These are phyloP conservation scores for Zygotorulaspora mrakii DNA, from an alignment of 1,139 yeast genomes.

Conservation along the genomic window DNA sequence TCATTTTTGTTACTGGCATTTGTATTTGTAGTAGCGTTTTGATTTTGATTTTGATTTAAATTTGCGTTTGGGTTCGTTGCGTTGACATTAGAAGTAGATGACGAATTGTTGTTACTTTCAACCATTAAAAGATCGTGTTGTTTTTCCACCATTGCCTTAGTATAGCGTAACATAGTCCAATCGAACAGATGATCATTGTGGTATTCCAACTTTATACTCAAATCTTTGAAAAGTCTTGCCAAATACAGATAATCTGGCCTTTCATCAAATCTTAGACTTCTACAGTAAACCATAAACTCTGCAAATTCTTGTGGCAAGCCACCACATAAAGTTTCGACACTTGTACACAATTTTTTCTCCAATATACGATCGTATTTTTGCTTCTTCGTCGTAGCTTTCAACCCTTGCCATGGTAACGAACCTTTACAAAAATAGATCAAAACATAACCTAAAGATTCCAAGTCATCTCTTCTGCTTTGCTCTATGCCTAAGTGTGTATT, in stretches of 20 bases:
- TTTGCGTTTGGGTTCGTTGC: constrained; percentile 20
- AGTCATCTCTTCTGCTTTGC: constrained; percentile 93
- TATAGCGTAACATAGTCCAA: constrained; percentile 91
- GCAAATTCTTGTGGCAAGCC: constrained; percentile 91
- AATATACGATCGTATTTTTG: constrained; percentile 95
- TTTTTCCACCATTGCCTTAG: constrained; percentile 46
- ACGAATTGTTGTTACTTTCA: constrained; percentile 14
- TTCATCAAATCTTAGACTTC: constrained; percentile 89
- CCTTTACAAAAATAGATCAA: constrained; percentile 94
- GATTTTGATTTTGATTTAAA: constrained; percentile 16
- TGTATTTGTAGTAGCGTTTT: constrained; percentile 25
- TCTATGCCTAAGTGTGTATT: constrained; percentile 96
- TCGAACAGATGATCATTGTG: constrained; percentile 93
- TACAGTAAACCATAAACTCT: constrained; percentile 82
- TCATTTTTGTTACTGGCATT: constrained; percentile 30
- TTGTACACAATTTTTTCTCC: constrained; percentile 94
- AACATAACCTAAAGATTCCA: constrained; percentile 92
- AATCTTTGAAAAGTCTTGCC: constrained; percentile 84
- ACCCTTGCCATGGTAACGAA: constrained; percentile 97
- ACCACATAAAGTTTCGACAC: constrained; percentile 81
- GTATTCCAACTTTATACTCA: constrained; percentile 83
- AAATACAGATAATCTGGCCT: constrained; percentile 91
- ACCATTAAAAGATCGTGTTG: constrained; percentile 28
- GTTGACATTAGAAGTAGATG: constrained; percentile 17
- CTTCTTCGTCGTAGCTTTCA: constrained; percentile 93